These are phyloP conservation scores for Naganishia vaughanmartiniae DNA, from an alignment of 768 basidiomycete species.

Conservation along the genomic window DNA sequence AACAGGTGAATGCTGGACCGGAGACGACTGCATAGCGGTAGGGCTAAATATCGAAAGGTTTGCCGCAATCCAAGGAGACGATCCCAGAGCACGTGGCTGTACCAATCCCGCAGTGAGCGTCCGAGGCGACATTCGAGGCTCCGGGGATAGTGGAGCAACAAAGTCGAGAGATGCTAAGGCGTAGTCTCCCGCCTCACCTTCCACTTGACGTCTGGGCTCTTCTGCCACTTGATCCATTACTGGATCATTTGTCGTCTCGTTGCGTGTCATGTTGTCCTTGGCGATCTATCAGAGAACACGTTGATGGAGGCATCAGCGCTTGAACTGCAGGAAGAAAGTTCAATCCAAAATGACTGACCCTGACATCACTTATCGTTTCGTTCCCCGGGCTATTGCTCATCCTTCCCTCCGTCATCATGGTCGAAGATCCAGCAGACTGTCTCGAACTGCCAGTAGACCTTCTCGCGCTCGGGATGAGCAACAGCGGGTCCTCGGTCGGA, in stretches of 20 bases:
- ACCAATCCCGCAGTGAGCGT: too few species aligned
- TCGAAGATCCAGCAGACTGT: not conserved
- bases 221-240: not conserved
- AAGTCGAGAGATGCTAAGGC: not conserved
- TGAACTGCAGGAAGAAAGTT: not conserved
- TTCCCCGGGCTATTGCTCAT: too few species aligned
- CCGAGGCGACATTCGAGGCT: not conserved
- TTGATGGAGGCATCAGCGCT: not conserved
- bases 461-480: slow-evolving; percentile 13
- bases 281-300: not conserved
- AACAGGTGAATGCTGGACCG: slow-evolving; percentile 2
- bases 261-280: not conserved
- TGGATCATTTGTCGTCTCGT: not conserved
- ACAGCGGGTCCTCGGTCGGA: slow-evolving; percentile 23
- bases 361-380: not conserved
- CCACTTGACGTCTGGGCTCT: not conserved
- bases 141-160: not conserved
- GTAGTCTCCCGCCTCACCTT: not conserved
- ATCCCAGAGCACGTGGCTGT: not conserved
- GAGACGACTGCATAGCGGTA: slow-evolving; percentile 8
- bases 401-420: not conserved
- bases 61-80: slow-evolving; percentile 10
- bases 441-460: slow-evolving; percentile 4
- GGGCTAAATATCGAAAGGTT: slow-evolving; percentile 18
- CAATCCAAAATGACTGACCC: not conserved